Evolutionary conservation across 306 rosid genomes (phyloP), one percentile per base, ranked within the genome.

Genomic region (Biancaea sappan): DNA sequence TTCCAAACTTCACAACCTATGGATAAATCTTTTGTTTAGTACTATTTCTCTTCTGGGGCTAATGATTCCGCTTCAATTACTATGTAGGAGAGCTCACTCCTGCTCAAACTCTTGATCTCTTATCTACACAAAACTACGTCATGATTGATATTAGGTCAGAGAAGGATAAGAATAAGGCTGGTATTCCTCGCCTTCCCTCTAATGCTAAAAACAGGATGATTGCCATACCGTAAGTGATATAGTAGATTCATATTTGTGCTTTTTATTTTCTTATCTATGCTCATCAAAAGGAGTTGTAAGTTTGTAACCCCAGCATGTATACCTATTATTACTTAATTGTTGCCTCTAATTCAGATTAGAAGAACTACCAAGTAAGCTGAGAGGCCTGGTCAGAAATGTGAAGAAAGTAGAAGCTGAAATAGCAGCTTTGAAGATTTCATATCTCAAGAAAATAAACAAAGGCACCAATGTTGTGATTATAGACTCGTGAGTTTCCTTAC

Each of bases 391-490:
- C 19, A 91, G 84, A 82, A 90, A 89, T 77, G 86, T 31, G 40
- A 92, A 92, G 92, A 92, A 86, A 80, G 85, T 90, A 60, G 98
- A 95, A 88, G 97, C 96, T 31, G 99, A 92, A 79, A 81, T 95
- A 68, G 90, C 88, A 5, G 99, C 97, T 18, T 44, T 92, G 74
- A 92, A 95, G 84, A 90, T 90, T 68, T 84, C 97, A 37, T 92
- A 75, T 64, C 92, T 94, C 71, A 94, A 94, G 88, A 88, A 73
- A 86, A 82, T 92, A 43, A 92, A 84, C 89, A 88, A 82, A 83
- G 92, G 98, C 86, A 57, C 86, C 80, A 84, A 76, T 53, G 37
- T 92, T 11, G 90, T 90, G 79, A 87, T 95, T 81, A 25, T 95
- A 81, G 98, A 88, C 85, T 85, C 98, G 97, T 94, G 58, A 15